phyloP scores from a whole-genome alignment of 2,329 filamentous ascomycete genomes.

The Fusarium kyushuense region DNA sequence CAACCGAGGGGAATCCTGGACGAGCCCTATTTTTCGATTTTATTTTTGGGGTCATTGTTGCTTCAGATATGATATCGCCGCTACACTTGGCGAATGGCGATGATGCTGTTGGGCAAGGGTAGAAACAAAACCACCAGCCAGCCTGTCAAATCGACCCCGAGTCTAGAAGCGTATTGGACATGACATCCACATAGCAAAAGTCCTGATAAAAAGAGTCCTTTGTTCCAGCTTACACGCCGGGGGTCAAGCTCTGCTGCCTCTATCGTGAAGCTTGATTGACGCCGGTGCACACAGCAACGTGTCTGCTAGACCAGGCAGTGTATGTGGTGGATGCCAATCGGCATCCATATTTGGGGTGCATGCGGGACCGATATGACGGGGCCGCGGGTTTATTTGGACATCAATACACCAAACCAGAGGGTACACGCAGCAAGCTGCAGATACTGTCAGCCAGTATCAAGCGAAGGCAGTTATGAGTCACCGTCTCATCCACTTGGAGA shows the following conservation, averaged over 20 bases:
- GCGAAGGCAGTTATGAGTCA: conserved; percentile 45
- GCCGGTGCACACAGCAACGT: conserved; percentile 43
- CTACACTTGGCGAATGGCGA: conserved; percentile 41
- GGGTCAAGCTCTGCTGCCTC: conserved; percentile 20
- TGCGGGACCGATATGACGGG: conserved; percentile 48
- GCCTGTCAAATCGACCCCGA: conserved; percentile 24
- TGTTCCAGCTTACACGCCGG: conserved; percentile 39
- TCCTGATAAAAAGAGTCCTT: conserved; percentile 25
- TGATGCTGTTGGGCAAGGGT: conserved; percentile 38
- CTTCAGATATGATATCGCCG: conserved; percentile 32
- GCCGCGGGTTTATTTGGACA: conserved; percentile 48
- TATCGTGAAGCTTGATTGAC: conserved; percentile 34
- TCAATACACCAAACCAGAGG: conserved; percentile 49
- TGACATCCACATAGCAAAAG: conserved; percentile 27
- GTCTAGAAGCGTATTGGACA: conserved; percentile 14
- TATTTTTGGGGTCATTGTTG: conserved; percentile 37
- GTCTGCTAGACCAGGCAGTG: conserved; percentile 42
- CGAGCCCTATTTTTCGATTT: conserved; percentile 45
- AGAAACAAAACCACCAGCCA: conserved; percentile 28
- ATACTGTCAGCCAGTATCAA: conserved; percentile 38
- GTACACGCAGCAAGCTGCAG: conserved; percentile 39
- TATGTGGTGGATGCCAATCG: conserved; percentile 47
- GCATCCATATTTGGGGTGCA: conserved; percentile 42
- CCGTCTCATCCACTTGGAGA: conserved; percentile 39
- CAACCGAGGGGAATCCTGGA: conserved; percentile 41